A percentile compares a stretch with the other conserved stretches of the same genome.
Conservation (phyloP, 495 filamentous ascomycete genomes). For the Halenospora varia region DNA sequence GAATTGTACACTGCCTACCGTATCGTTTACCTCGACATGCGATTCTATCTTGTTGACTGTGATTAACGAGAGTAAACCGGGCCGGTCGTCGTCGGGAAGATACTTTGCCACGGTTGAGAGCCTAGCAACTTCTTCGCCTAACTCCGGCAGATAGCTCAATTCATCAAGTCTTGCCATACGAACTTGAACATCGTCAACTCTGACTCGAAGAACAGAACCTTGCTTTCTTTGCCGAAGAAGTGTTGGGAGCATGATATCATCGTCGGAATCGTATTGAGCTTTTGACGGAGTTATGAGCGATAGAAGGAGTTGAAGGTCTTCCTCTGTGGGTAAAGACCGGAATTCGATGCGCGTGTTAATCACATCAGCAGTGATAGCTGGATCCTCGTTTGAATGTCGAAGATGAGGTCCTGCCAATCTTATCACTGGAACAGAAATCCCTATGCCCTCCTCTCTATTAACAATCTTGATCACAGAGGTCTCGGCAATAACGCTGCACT, state of each 20-base stretch:
- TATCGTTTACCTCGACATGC: conserved; percentile 53
- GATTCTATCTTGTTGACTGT: conserved; percentile 58
- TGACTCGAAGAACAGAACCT: conserved; percentile 75
- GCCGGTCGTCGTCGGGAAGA: conserved; percentile 91
- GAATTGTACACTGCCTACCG: conserved; percentile 60
- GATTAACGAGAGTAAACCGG: conserved; percentile 75
- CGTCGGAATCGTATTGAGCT: conserved; percentile 84
- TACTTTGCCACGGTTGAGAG: conserved; percentile 90
- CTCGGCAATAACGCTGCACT: conserved; percentile 66
- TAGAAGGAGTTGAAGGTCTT: conserved; percentile 77
- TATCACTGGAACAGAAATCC: conserved; percentile 70
- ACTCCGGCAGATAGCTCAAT: conserved; percentile 56
- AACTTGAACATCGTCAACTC: conserved; percentile 56
- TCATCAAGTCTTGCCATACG: conserved; percentile 54
- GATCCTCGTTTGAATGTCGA: conserved; percentile 40
- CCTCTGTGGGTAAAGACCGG: conserved; percentile 64
- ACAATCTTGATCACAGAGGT: conserved; percentile 80
- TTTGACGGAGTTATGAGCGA: conserved; percentile 88
- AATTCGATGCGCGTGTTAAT: conserved; percentile 70
- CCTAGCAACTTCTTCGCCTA: conserved; percentile 73
- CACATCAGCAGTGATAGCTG: conserved; percentile 46
- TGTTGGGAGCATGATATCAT: conserved; percentile 93
- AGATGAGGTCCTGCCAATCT: conserved; percentile 66
- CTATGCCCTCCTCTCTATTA: conserved; percentile 61
- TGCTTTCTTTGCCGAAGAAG: conserved; percentile 86